Percentiles rank a stretch among this genome's conserved stretches.
Conservation (phyloP, 2,329 filamentous ascomycete species). For the Fusarium mexicanum region DNA sequence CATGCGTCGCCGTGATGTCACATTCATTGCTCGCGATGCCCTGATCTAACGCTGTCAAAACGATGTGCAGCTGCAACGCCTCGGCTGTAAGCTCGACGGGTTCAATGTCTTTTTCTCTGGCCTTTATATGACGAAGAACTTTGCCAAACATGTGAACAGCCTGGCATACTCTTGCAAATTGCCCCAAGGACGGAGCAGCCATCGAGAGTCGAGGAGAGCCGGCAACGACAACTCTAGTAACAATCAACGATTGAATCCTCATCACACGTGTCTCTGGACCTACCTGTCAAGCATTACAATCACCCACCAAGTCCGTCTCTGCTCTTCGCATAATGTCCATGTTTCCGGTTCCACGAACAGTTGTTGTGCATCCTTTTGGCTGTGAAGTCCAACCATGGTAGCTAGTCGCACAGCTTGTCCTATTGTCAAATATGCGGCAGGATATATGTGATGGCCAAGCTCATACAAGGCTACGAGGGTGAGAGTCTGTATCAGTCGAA, state of each 20-base stretch:
- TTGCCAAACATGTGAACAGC: not conserved
- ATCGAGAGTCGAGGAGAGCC: not conserved
- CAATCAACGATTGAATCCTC: not conserved
- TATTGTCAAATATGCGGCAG: not conserved
- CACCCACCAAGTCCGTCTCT: not conserved
- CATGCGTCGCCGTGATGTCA: rapidly evolving
- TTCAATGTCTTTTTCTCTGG: not conserved
- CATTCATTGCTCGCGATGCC: not conserved
- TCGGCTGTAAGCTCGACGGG: not conserved
- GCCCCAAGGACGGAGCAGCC: not conserved
- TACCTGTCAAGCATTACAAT: not conserved
- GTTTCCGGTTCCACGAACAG: not conserved
- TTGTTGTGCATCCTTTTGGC: not conserved
- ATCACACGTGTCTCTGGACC: rapidly evolving
- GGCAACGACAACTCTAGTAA: not conserved
- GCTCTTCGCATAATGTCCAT: not conserved
- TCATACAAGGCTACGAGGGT: not conserved
- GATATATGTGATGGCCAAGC: not conserved
- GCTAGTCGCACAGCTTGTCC: not conserved
- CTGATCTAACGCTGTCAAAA: not conserved
- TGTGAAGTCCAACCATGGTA: not conserved
- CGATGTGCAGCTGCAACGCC: not conserved
- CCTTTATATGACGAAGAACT: not conserved
- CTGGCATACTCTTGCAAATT: not conserved
- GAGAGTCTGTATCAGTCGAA: not conserved